Conservation (phyloP, 805 yeast genomes). For the fission yeast (Schizosaccharomyces pombe) region DNA sequence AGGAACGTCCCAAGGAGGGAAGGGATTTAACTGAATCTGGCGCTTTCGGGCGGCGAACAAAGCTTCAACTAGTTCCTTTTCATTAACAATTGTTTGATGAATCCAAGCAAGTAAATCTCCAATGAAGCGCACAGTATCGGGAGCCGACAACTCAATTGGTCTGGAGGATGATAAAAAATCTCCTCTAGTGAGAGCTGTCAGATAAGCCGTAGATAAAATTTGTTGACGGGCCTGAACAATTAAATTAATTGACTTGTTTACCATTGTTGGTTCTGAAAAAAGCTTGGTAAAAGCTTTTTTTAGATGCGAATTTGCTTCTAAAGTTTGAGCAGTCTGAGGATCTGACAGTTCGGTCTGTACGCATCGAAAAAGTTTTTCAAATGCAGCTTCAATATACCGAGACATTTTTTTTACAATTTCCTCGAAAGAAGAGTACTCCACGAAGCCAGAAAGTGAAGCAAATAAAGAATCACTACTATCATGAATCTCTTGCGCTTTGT, state of each 20-base stretch:
- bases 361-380: conserved; percentile 28
- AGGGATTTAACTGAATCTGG: neutral
- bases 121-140: conserved; percentile 59
- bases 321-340: neutral
- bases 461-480: neutral
- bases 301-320: conserved; percentile 5
- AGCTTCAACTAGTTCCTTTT: conserved; percentile 47
- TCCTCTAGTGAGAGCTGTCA: conserved; percentile 17
- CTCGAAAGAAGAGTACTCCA: neutral
- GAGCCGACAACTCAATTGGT: conserved; percentile 42
- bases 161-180: conserved; percentile 14
- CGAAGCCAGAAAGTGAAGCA: neutral
- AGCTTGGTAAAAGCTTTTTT: conserved; percentile 13
- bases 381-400: conserved; percentile 27
- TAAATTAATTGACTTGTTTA: conserved; percentile 35
- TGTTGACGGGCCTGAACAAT: conserved; percentile 52
- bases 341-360: conserved; percentile 11
- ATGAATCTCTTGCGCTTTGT: neutral
- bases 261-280: conserved; percentile 19
- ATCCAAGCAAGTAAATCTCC: conserved; percentile 78
- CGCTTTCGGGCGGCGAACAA: conserved; percentile 26
- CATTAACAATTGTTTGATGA: conserved; percentile 69
- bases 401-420: conserved; percentile 34
- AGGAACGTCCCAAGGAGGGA: neutral
- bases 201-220: conserved; percentile 40